A percentile compares a stretch with the other conserved stretches of the same genome.
These are phyloP conservation scores for Alternaria sp. DNA, from an alignment of 2,329 filamentous ascomycete genomes.

Conservation along the genomic window DNA sequence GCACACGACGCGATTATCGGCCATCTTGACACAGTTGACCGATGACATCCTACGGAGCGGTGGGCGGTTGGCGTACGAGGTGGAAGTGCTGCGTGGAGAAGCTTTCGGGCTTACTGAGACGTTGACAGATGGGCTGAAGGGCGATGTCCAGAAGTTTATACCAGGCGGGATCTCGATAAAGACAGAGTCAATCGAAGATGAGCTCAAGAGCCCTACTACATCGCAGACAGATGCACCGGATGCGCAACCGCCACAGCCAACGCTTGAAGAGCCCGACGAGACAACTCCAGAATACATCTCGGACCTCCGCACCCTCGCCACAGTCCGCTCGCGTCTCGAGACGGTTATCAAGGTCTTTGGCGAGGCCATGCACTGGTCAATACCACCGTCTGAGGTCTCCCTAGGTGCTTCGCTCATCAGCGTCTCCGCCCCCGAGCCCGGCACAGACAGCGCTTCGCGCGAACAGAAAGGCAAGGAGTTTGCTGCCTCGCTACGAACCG, in stretches of 20 bases:
- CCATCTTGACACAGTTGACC: constrained; percentile 84
- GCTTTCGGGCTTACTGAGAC: constrained; percentile 81
- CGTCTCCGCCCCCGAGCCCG: constrained; percentile 84
- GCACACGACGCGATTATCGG: constrained; percentile 84
- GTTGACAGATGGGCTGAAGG: constrained; percentile 74
- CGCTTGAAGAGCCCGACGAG: constrained; percentile 12
- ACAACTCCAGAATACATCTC: constrained; percentile 66
- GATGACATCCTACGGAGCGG: constrained; percentile 94
- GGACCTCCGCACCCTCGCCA: constrained; percentile 81
- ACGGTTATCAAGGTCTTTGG: constrained; percentile 91
- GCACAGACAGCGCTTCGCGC: constrained; percentile 70
- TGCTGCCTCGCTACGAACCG: constrained; percentile 73
- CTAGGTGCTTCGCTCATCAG: constrained; percentile 87
- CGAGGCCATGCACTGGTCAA: constrained; percentile 93
- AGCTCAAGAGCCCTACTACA: constrained; percentile 5
- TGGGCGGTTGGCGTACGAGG: constrained; percentile 89
- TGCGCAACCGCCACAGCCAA: not conserved
- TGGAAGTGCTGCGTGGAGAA: constrained; percentile 91
- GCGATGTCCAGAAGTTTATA: constrained; percentile 78
- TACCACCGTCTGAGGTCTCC: constrained; percentile 87
- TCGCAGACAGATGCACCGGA: constrained; percentile 7
- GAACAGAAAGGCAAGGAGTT: constrained; percentile 90
- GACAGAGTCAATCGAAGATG: constrained; percentile 12
- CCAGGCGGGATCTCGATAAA: constrained; percentile 55
- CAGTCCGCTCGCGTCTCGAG: constrained; percentile 85